phyloP scores from a whole-genome alignment of 768 basidiomycete genomes.

The Gymnopilus dilepis region DNA sequence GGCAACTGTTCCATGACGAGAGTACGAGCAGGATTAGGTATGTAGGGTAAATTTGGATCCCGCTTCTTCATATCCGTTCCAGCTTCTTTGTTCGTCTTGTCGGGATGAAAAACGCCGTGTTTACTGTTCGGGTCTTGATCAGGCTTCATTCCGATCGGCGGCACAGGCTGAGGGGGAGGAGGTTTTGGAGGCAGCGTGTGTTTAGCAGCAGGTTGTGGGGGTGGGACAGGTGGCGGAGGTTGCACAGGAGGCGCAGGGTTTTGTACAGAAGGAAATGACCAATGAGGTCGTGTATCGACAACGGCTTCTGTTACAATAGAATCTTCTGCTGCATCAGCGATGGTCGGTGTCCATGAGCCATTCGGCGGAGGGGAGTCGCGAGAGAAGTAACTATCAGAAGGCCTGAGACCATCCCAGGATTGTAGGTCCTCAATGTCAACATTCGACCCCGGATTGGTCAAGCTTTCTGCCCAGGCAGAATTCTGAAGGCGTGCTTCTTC shows the following conservation, averaged over 20 bases:
- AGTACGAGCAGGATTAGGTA: slow-evolving; percentile 54
- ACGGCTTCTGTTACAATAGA: slow-evolving; percentile 7
- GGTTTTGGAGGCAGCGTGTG: slow-evolving; percentile 26
- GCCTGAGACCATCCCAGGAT: not conserved
- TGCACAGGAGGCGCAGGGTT: slow-evolving; percentile 17
- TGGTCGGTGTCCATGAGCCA: slow-evolving; percentile 46
- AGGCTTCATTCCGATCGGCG: slow-evolving; percentile 50
- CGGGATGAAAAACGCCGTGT: slow-evolving; percentile 49
- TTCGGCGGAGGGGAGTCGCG: slow-evolving; percentile 22
- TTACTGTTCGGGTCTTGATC: slow-evolving; percentile 51
- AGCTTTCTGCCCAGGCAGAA: slow-evolving; percentile 23
- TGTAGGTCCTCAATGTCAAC: not conserved
- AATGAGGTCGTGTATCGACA: not conserved
- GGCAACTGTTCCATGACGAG: slow-evolving; percentile 64
- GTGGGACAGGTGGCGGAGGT: slow-evolving; percentile 14
- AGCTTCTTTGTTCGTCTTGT: slow-evolving; percentile 27
- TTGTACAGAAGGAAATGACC: slow-evolving; percentile 17
- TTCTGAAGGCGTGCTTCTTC: slow-evolving; percentile 32
- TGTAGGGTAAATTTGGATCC: slow-evolving; percentile 29
- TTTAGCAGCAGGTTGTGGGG: slow-evolving; percentile 19
- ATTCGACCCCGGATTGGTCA: not conserved
- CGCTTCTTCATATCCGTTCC: slow-evolving; percentile 23
- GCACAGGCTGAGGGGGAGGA: slow-evolving; percentile 20
- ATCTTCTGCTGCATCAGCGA: slow-evolving; percentile 41
- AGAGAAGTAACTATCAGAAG: not conserved